Conservation (phyloP, 176 grass and related monocot species). For the Lolium perenne region DNA sequence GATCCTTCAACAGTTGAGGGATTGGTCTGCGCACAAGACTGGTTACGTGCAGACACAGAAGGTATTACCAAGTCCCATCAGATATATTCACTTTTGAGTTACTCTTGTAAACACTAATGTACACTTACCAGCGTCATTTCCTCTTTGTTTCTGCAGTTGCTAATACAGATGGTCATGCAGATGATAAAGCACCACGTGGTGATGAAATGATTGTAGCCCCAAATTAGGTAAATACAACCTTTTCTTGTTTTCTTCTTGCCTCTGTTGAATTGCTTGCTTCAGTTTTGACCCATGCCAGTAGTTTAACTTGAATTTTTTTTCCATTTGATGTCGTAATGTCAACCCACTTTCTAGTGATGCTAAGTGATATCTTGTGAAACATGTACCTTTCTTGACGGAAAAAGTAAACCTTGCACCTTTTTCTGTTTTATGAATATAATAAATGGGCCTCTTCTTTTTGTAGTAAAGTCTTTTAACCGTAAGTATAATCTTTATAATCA, state of each 20-base stretch:
- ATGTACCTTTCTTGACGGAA: background rate
- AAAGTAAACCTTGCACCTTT: conserved; percentile 1
- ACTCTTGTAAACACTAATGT: conserved; percentile 16
- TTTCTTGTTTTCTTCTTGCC: background rate
- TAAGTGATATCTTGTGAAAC: background rate
- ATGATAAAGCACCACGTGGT: conserved; percentile 35
- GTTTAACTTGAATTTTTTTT: background rate
- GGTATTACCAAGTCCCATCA: conserved; percentile 50
- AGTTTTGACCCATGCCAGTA: background rate
- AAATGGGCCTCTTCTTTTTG: background rate
- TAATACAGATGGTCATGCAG: conserved; percentile 37
- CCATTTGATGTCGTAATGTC: background rate
- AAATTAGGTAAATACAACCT: conserved; percentile 55
- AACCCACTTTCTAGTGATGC: conserved; percentile 6
- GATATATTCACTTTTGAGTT: conserved; percentile 24
- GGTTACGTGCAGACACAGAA: conserved; percentile 77
- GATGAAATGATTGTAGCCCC: conserved; percentile 42
- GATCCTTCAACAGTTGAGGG: conserved; percentile 77
- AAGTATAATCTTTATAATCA: background rate
- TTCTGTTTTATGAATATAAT: background rate
- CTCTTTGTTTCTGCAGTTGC: conserved; percentile 49
- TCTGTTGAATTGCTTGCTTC: conserved; percentile 7
- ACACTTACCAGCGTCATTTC: conserved; percentile 8
- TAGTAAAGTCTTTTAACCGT: background rate
- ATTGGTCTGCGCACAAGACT: conserved; percentile 94